Percentiles rank a stretch among this genome's conserved stretches.
Conservation (phyloP, 495 filamentous ascomycete genomes). For the Talaromyces ruber region DNA sequence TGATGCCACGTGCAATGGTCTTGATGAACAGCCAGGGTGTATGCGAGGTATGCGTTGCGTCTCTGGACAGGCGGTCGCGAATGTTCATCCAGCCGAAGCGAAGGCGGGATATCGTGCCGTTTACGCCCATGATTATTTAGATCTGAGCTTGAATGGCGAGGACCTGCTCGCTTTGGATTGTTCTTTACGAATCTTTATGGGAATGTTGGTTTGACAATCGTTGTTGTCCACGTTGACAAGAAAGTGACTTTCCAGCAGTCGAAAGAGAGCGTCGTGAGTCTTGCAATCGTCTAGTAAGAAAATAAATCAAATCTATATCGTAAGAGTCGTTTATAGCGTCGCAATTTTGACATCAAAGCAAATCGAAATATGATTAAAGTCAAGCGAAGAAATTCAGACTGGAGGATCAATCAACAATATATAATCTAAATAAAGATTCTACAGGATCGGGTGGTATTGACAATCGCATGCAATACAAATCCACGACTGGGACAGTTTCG, state of each 20-base stretch:
- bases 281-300: neutral
- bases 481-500: neutral
- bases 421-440: neutral
- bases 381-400: neutral
- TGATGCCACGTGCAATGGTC: slow-evolving; percentile 1
- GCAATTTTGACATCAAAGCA: neutral
- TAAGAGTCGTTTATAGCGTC: neutral
- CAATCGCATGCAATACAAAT: neutral
- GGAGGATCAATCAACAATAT: neutral
- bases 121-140: neutral
- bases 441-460: neutral
- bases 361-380: neutral
- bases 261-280: neutral
- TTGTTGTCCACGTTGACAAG: neutral
- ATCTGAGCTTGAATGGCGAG: neutral
- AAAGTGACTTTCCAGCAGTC: neutral
- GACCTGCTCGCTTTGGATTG: neutral
- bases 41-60: neutral
- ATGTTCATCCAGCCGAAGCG: neutral
- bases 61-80: neutral
- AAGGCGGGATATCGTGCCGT: neutral
- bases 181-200: neutral
- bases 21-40: slow-evolving; percentile 6
- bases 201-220: too few relatives aligned
- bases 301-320: neutral